Base-by-base conservation (phyloP, 2,329 filamentous ascomycete species). In the Penicillium verrucosum region DNA sequence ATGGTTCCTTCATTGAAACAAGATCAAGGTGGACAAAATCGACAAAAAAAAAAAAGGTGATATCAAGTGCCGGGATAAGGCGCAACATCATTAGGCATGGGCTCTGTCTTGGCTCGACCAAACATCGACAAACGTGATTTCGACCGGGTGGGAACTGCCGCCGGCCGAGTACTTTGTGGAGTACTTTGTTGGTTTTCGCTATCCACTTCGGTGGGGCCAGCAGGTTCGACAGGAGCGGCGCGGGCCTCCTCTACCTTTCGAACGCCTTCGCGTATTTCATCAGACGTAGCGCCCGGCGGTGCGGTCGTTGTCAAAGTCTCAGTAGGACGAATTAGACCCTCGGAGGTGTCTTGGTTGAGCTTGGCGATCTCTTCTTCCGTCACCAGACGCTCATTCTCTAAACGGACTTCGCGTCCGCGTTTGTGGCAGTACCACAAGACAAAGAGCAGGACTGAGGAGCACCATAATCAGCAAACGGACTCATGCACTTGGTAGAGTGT, bases 361-460 rank as follows among this genome's bases (percentile, higher is more conserved):
- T 71, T 70, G 27, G 60, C 64, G 27, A 78, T 73, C 61, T 80
- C 77, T 38, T 75, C 71, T 60, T 79, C 77, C 0, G 75, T 78
- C 25, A 79, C 73, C 16, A 80, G 70, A 14, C 78, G 75, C 60
- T 84, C 82, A 49, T 79, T 84, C 69, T 89, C 87, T 12, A 97
- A 83, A 49, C 94, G 85, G 7, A 86, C 87, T 77, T 99, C 93
- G 43, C 86, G 86, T 38, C 94, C 94, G 52, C 94, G 89, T 79
- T 97, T 97, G 76, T 97, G 89, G 77, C 92, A 97, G 77, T 97
- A 99, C 92, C 93, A 99, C 67, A 97, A 87, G 43, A 96, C 90
- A 70, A 96, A 94, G 55, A 99, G 83, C 16, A 97, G 82, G 53
- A 97, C 90, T 89, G 54, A n/a, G 34, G 32, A 8, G 30, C 18